These are phyloP conservation scores for Alloteropsis semialata DNA, from an alignment of 176 grass and related monocot species.

Conservation along the genomic window DNA sequence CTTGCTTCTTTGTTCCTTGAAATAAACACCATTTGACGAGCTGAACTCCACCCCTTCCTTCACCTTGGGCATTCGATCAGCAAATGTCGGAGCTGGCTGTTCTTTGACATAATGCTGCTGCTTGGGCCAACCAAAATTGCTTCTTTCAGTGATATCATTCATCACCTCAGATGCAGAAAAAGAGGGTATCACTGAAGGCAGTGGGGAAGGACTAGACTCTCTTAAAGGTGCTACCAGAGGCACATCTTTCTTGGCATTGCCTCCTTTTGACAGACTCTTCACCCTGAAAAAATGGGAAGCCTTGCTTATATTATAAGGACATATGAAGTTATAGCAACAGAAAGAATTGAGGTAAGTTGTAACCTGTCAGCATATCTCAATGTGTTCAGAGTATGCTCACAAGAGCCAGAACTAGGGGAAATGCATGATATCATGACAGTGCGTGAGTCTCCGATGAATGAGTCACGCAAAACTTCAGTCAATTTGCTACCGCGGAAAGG, in stretches of 20 bases:
- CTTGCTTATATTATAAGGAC: slow-evolving; percentile 13
- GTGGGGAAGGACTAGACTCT: slow-evolving; percentile 59
- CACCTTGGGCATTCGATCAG: slow-evolving; percentile 40
- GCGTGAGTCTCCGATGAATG: slow-evolving; percentile 87
- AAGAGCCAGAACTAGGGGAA: slow-evolving; percentile 97
- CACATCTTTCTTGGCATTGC: slow-evolving; percentile 71
- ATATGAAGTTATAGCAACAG: slow-evolving; percentile 15
- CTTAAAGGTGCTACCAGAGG: slow-evolving; percentile 44
- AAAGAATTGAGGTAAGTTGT: slow-evolving; percentile 16
- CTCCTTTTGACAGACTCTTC: slow-evolving; percentile 90
- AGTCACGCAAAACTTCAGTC: slow-evolving; percentile 95
- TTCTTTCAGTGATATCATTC: slow-evolving; percentile 55
- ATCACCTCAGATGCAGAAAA: slow-evolving; percentile 48
- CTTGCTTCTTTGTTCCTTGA: slow-evolving; percentile 50
- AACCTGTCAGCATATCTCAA: slow-evolving; percentile 99
- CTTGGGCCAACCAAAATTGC: slow-evolving; percentile 68
- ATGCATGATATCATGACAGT: slow-evolving; percentile 99
- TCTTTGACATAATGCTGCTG: slow-evolving; percentile 50
- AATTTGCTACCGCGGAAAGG: slow-evolving; percentile 98
- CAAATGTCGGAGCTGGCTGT: slow-evolving; percentile 26
- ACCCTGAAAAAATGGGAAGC: slow-evolving; percentile 57
- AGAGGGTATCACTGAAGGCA: slow-evolving; percentile 47
- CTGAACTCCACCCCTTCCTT: slow-evolving; percentile 34
- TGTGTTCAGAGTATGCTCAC: slow-evolving; percentile 98
- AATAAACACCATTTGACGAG: slow-evolving; percentile 28